A percentile compares a stretch with the other conserved stretches of the same genome.
Evolutionary conservation across 139 green algal species (phyloP).

Genomic region (Tetradesmus obliquus): DNA sequence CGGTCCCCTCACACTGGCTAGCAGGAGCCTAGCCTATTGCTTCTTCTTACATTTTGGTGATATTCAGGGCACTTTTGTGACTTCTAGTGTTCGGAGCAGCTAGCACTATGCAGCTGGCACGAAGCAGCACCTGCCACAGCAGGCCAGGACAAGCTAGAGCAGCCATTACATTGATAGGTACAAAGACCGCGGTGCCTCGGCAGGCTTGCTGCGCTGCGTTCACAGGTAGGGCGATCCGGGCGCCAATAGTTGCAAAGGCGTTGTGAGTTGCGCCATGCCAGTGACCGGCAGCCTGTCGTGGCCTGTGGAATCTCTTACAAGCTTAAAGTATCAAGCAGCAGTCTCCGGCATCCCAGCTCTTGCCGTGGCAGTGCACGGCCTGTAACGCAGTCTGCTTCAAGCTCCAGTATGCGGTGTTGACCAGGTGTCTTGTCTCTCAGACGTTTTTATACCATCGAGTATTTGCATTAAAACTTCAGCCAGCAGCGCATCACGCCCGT

Average conservation of each 20-base stretch:
- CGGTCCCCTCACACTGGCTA: not conserved
- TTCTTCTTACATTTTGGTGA: not conserved
- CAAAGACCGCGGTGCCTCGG: not conserved
- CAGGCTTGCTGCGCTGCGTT: not conserved
- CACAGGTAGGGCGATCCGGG: not conserved
- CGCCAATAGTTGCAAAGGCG: not conserved
- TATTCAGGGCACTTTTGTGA: too few relatives aligned
- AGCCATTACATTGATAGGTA: not conserved
- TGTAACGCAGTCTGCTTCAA: conserved; percentile 2
- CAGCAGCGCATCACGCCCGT: not conserved
- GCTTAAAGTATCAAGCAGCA: not conserved
- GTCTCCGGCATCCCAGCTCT: not conserved
- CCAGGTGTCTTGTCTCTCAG: not conserved
- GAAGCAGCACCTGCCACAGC: not conserved
- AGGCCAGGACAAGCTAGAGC: not conserved
- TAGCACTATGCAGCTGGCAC: not conserved
- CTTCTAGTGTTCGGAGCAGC: not conserved
- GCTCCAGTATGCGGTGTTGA: not conserved
- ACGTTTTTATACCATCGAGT: too few relatives aligned
- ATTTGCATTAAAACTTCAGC: not conserved
- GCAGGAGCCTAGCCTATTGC: not conserved
- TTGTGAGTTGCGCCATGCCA: not conserved
- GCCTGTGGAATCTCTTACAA: not conserved
- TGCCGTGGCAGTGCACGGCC: not conserved
- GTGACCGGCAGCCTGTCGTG: not conserved